Conservation (phyloP, 1,284 basidiomycete genomes). For the Xanthoconium separans region DNA sequence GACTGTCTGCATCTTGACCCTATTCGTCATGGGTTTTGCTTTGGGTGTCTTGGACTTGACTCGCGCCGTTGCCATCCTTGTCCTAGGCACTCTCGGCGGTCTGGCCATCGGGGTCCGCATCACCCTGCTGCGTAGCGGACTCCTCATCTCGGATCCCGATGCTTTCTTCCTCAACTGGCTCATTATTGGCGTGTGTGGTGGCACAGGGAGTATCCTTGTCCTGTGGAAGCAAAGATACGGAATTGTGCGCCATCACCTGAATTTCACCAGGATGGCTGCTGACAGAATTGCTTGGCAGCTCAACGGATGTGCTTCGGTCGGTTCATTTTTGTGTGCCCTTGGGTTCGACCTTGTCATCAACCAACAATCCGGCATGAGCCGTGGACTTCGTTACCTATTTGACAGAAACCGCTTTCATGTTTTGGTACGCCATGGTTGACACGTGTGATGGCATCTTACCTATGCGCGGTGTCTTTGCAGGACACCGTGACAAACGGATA, state of each 20-base stretch:
- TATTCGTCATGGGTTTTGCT: conserved; percentile 51
- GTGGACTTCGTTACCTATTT: conserved; percentile 59
- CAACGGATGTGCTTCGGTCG: conserved; percentile 52
- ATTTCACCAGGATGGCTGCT: not conserved
- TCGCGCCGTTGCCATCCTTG: conserved; percentile 43
- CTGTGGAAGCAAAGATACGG: conserved; percentile 46
- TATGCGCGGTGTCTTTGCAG: conserved; percentile 29
- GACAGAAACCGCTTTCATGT: conserved; percentile 59
- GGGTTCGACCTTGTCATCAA: conserved; percentile 57
- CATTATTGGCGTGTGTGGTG: conserved; percentile 44
- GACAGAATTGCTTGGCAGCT: conserved; percentile 33
- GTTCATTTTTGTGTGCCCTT: conserved; percentile 57
- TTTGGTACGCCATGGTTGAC: conserved; percentile 40
- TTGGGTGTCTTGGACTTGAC: conserved; percentile 53
- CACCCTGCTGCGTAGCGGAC: conserved; percentile 45
- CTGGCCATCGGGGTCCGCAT: conserved; percentile 57
- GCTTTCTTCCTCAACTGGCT: conserved; percentile 53
- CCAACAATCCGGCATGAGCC: conserved; percentile 59
- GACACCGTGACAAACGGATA: conserved; percentile 47
- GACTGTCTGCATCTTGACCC: conserved; percentile 45
- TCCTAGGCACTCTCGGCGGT: conserved; percentile 52
- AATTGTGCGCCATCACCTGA: conserved; percentile 45
- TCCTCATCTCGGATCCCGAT: conserved; percentile 43
- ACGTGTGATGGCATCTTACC: not conserved
- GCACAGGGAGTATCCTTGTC: conserved; percentile 41